Conservation (phyloP, 805 yeast species). For the Trichomonascus vanleenenianus region DNA sequence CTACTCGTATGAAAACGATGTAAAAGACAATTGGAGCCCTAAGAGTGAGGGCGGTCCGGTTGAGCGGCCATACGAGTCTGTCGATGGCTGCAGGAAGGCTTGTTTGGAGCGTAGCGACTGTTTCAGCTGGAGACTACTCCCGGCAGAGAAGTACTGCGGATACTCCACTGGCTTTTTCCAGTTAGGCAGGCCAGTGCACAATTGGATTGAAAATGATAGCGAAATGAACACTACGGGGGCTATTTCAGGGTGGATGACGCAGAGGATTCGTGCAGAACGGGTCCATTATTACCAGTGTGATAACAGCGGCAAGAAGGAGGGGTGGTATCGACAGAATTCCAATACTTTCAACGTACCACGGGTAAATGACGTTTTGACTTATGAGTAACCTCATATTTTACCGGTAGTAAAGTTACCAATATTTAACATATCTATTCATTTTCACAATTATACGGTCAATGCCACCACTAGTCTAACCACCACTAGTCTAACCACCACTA, state of each 20-base stretch:
- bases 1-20: constrained; percentile 5
- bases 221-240: neutral
- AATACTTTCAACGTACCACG: too few species aligned
- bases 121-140: constrained; percentile 1
- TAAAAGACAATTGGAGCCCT: neutral
- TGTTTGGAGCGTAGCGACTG: neutral
- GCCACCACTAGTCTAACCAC: too few species aligned
- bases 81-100: constrained; percentile 5
- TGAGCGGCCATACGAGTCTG: constrained; percentile 11
- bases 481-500: too few species aligned
- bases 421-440: too few species aligned
- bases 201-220: neutral
- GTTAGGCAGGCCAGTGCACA: constrained; percentile 17
- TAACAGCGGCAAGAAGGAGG: too few species aligned
- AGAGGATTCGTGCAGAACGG: constrained; percentile 19
- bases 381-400: too few species aligned
- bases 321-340: too few species aligned
- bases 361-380: too few species aligned
- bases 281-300: too few species aligned
- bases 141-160: constrained; percentile 2
- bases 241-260: constrained; percentile 24
- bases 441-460: too few species aligned
- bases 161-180: constrained; percentile 14
- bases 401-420: too few species aligned
- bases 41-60: constrained; percentile 3